These are phyloP conservation scores for Luzula sylvatica DNA, from an alignment of 176 grass and related monocot species.

Conservation along the genomic window DNA sequence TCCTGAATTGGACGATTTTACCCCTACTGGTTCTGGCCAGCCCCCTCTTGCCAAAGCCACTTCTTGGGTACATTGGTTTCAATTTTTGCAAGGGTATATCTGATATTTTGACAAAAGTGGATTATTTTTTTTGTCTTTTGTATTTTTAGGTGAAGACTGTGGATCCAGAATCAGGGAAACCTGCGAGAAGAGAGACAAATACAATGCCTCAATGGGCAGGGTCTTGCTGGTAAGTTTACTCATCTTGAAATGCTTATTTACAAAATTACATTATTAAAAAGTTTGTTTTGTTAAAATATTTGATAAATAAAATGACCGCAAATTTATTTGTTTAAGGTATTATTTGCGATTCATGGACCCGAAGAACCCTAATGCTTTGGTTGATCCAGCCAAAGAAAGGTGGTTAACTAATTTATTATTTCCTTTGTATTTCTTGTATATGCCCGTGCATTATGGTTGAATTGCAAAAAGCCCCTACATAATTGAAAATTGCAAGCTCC, in stretches of 20 bases:
- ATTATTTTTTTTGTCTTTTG: constrained; percentile 5
- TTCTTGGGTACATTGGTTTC: constrained; percentile 54
- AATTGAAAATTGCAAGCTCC: no score
- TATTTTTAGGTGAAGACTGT: constrained; percentile 62
- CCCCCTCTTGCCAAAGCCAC: constrained; percentile 86
- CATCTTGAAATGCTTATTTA: constrained; percentile 3
- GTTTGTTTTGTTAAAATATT: constrained; percentile 1
- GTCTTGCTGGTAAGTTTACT: constrained; percentile 83
- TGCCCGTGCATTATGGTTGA: no score
- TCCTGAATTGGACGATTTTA: constrained; percentile 94
- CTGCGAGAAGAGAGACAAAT: constrained; percentile 85
- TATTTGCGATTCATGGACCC: constrained; percentile 99
- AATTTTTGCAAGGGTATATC: no score
- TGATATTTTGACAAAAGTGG: no score
- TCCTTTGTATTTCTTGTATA: not conserved
- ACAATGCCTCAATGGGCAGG: constrained; percentile 99
- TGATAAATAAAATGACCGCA: not conserved
- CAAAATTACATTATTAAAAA: not conserved
- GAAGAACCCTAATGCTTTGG: constrained; percentile 66
- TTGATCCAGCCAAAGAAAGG: constrained; percentile 94
- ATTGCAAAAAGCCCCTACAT: no score
- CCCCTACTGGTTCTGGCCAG: constrained; percentile 86
- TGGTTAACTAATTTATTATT: constrained; percentile 29
- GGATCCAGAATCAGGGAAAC: constrained; percentile 44
- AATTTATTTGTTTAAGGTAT: constrained; percentile 44